Conservation (phyloP, 2,329 filamentous ascomycete species). For the Truncatella angustata region DNA sequence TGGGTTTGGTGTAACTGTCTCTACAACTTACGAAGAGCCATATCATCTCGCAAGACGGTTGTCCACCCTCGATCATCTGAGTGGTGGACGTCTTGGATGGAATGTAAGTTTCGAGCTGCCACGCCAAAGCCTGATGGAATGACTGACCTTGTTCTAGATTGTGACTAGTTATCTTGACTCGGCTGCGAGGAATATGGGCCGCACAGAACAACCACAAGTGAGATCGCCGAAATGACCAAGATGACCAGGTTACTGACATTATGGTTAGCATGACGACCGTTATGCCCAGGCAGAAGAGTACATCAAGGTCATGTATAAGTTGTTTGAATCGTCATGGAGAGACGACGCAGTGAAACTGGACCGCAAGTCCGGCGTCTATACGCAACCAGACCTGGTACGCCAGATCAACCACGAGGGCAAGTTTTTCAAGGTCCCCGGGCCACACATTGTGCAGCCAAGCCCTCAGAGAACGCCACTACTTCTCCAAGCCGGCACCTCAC, state of each 20-base stretch:
- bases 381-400: conserved; percentile 49
- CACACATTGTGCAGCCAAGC: conserved; percentile 63
- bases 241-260: background rate
- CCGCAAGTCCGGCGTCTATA: conserved; percentile 57
- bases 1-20: conserved; percentile 68
- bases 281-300: conserved; percentile 66
- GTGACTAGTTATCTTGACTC: conserved; percentile 71
- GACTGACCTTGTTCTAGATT: conserved; percentile 41
- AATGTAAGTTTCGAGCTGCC: conserved; percentile 39
- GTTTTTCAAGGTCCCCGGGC: conserved; percentile 62
- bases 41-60: conserved; percentile 66
- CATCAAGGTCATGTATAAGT: conserved; percentile 63
- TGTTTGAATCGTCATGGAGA: conserved; percentile 66
- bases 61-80: conserved; percentile 67
- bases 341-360: conserved; percentile 64
- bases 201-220: conserved; percentile 49
- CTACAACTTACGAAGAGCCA: conserved; percentile 69
- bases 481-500: conserved; percentile 68
- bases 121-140: too few species aligned
- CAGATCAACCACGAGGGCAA: conserved; percentile 66
- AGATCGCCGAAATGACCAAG: background rate
- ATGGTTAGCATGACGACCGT: conserved; percentile 57
- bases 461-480: conserved; percentile 69
- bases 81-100: conserved; percentile 59
- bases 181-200: conserved; percentile 64